Base-by-base conservation (phyloP, 306 rosid genomes). In the Vigna trinervia region DNA sequence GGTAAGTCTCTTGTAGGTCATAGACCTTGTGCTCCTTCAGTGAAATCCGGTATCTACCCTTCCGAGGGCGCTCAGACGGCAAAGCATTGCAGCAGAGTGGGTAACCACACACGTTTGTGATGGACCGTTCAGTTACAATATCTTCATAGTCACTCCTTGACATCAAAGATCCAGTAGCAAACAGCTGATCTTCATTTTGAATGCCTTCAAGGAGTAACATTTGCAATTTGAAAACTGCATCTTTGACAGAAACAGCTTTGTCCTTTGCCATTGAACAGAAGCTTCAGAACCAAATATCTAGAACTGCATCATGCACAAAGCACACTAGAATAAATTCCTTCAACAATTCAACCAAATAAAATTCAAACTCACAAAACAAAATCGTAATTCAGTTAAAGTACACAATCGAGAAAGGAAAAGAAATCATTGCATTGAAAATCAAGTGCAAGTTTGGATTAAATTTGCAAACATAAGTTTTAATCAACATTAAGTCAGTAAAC, bases 71-170 rank as follows among this genome's bases (percentile, higher is more conserved):
- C 43, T 89, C 92, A 13, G 88, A 51, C 0, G 91, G 91, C 76
- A 95, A 80, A 57, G 84, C 19, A 58, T 85, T 86, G 68, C 54
- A 11, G 70, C 88, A 85, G 36, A 85, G 77, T 7, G 88, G 88
- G 81, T 92, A 89, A 19, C 98, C 97, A 56, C 99, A 95, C 5
- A 81, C 48, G 57, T 81, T 59, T 39, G 86, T 75, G 26, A 92
- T 90, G 66, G 91, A 80, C 45, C 99, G 90, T 87, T 95, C 97
- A 1, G 92, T 89, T 46, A 92, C 96, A 71, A 89, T 89, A 78
- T 95, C 99, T 84, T 74, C 88, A 66, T 90, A 95, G 81, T 92
- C 97, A 59, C 93, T 74, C 81, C 88, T 88, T 39, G 99, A 90
- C 62, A 92, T 86, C 46, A 95, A 66, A 58, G 91, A 85, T 53